phyloP scores from a whole-genome alignment of 2,329 filamentous ascomycete species.

The Elsinoe arachidis region DNA sequence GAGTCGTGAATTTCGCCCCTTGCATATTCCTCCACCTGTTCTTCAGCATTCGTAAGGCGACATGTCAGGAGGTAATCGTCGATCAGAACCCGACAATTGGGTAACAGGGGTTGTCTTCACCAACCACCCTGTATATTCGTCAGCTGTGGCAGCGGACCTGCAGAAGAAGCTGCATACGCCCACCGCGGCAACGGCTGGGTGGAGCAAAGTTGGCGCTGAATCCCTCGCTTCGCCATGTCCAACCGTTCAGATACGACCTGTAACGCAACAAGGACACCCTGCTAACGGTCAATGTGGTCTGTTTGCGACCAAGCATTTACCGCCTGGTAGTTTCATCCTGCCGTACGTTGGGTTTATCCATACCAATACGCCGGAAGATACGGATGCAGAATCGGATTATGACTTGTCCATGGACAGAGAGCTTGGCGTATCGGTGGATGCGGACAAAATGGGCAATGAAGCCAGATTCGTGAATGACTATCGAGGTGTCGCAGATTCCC shows the following conservation, averaged over 20 bases:
- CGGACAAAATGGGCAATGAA: constrained; percentile 42
- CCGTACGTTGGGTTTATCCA: constrained; percentile 44
- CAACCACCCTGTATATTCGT: constrained; percentile 25
- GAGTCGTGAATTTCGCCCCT: background rate
- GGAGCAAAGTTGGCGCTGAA: constrained; percentile 19
- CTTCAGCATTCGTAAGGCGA: background rate
- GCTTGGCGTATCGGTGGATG: constrained; percentile 41
- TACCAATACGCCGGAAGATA: constrained; percentile 34
- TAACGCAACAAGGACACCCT: constrained; percentile 35
- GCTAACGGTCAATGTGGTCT: constrained; percentile 41
- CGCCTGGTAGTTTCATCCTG: constrained; percentile 40
- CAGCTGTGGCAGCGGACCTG: constrained; percentile 20
- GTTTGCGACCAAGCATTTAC: constrained; percentile 37
- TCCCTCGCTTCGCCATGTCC: constrained; percentile 25
- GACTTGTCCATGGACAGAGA: constrained; percentile 45
- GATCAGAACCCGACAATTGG: constrained; percentile 21
- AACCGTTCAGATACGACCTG: constrained; percentile 35
- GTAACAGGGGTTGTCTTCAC: constrained; percentile 25
- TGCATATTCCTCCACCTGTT: background rate
- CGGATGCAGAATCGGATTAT: constrained; percentile 40
- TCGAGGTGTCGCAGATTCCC: constrained; percentile 36
- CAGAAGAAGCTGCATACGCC: constrained; percentile 22
- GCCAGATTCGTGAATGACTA: constrained; percentile 48
- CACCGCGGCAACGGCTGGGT: constrained; percentile 20
- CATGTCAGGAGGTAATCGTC: constrained; percentile 3